These are phyloP conservation scores for Metschnikowia koreensis DNA, from an alignment of 805 yeast genomes.

Conservation along the genomic window DNA sequence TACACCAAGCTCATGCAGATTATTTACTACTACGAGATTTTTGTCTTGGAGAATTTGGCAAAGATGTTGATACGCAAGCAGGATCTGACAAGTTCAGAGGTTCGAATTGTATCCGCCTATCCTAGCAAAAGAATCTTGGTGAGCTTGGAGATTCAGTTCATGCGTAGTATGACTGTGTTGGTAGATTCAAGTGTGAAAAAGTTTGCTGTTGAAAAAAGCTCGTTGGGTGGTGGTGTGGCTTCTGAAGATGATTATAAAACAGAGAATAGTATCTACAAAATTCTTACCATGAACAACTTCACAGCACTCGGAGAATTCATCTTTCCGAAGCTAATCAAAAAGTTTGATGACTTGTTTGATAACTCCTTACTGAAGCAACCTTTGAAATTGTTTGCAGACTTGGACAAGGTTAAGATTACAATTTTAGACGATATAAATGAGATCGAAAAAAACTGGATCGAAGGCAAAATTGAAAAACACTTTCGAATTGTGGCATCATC, in stretches of 20 bases:
- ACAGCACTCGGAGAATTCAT: slow-evolving; percentile 32
- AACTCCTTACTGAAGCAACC: slow-evolving; percentile 37
- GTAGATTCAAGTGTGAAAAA: slow-evolving; percentile 42
- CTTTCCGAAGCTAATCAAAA: slow-evolving; percentile 31
- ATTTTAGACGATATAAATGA: slow-evolving; percentile 41
- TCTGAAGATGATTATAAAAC: slow-evolving; percentile 13
- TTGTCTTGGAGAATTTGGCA: slow-evolving; percentile 31
- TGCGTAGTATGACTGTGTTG: slow-evolving; percentile 41
- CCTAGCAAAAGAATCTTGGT: slow-evolving; percentile 42
- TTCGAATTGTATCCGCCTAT: slow-evolving; percentile 34
- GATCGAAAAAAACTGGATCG: slow-evolving; percentile 36
- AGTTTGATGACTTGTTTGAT: slow-evolving; percentile 35
- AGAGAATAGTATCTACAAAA: slow-evolving; percentile 33
- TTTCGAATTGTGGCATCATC: slow-evolving; percentile 26
- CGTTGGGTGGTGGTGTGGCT: slow-evolving; percentile 11
- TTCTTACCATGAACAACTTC: slow-evolving; percentile 44
- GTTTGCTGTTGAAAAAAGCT: slow-evolving; percentile 23
- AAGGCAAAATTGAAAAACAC: slow-evolving; percentile 26
- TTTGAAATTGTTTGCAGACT: slow-evolving; percentile 40
- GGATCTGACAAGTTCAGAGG: slow-evolving; percentile 17
- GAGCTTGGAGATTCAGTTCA: slow-evolving; percentile 44
- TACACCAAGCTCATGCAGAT: slow-evolving; percentile 36
- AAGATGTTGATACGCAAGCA: slow-evolving; percentile 24
- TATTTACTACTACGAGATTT: slow-evolving; percentile 36
- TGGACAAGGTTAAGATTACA: slow-evolving; percentile 39